Conservation (phyloP, 805 yeast species). For the Saturnispora serradocipensis region DNA sequence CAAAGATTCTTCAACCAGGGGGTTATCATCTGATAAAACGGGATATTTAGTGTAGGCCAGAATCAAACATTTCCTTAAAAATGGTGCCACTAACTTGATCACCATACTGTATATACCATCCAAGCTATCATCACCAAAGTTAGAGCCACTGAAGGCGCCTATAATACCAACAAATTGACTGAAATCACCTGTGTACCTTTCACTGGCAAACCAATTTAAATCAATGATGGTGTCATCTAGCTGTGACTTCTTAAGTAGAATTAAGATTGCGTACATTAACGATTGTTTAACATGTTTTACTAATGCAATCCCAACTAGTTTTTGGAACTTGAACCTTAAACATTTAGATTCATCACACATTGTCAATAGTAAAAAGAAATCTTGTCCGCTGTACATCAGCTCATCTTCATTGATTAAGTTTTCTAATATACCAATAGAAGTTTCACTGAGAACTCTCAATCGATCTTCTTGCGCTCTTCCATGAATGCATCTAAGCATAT, state of each 20-base stretch:
- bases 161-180: conserved; percentile 14
- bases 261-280: conserved; percentile 19
- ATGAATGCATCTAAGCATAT: conserved; percentile 19
- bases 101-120: conserved; percentile 43
- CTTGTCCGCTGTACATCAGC: conserved; percentile 30
- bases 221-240: background rate
- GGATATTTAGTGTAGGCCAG: conserved; percentile 31
- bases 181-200: conserved; percentile 7
- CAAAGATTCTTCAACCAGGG: conserved; percentile 9
- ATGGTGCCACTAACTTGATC: conserved; percentile 51
- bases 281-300: conserved; percentile 45
- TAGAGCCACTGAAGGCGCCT: conserved; percentile 18
- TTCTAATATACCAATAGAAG: conserved; percentile 39
- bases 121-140: conserved; percentile 25
- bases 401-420: conserved; percentile 38
- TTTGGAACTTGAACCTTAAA: conserved; percentile 36
- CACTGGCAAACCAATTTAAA: conserved; percentile 1
- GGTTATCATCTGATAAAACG: background rate
- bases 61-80: conserved; percentile 53
- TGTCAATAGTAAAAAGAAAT: conserved; percentile 46
- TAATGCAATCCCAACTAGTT: conserved; percentile 41
- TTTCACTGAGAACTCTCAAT: conserved; percentile 23
- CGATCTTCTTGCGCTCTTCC: conserved; percentile 18
- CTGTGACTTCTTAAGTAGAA: conserved; percentile 9
- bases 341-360: conserved; percentile 40